Conservation (phyloP, 2,329 filamentous ascomycete species). For the Colletotrichum spinosum region DNA sequence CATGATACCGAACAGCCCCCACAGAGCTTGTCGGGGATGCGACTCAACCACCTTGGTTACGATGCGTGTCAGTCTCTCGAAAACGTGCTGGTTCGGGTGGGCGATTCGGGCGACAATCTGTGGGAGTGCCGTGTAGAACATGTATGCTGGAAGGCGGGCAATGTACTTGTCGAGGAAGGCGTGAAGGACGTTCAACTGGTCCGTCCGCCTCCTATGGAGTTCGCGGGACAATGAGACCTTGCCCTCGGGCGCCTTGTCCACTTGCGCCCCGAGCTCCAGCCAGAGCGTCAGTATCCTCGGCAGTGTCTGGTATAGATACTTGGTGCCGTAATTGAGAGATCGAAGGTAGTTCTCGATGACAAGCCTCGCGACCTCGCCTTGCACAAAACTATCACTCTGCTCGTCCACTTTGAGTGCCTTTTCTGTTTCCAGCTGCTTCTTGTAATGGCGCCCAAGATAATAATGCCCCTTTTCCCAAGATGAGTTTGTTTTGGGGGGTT, state of each 20-base stretch:
- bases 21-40: slow-evolving; percentile 92
- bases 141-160: slow-evolving; percentile 75
- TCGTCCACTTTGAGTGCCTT: slow-evolving; percentile 80
- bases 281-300: slow-evolving; percentile 93
- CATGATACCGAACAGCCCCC: slow-evolving; percentile 89
- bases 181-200: slow-evolving; percentile 77
- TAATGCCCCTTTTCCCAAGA: slow-evolving; percentile 98
- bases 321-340: slow-evolving; percentile 88
- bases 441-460: slow-evolving; percentile 96
- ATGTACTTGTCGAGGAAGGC: slow-evolving; percentile 84
- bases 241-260: slow-evolving; percentile 70
- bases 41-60: slow-evolving; percentile 86
- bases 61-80: slow-evolving; percentile 80
- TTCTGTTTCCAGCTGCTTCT: slow-evolving; percentile 93
- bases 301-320: slow-evolving; percentile 95
- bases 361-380: slow-evolving; percentile 86
- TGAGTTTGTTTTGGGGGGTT: slow-evolving; percentile 76
- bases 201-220: slow-evolving; percentile 67
- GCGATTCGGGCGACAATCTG: slow-evolving; percentile 97
- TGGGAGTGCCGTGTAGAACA: slow-evolving; percentile 85
- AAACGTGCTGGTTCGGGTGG: slow-evolving; percentile 83
- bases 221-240: slow-evolving; percentile 65
- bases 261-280: slow-evolving; percentile 87
- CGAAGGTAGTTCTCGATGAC: slow-evolving; percentile 95
- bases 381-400: slow-evolving; percentile 80